Conservation (phyloP, 139 green algal species). For the Chlorella sp. region DNA sequence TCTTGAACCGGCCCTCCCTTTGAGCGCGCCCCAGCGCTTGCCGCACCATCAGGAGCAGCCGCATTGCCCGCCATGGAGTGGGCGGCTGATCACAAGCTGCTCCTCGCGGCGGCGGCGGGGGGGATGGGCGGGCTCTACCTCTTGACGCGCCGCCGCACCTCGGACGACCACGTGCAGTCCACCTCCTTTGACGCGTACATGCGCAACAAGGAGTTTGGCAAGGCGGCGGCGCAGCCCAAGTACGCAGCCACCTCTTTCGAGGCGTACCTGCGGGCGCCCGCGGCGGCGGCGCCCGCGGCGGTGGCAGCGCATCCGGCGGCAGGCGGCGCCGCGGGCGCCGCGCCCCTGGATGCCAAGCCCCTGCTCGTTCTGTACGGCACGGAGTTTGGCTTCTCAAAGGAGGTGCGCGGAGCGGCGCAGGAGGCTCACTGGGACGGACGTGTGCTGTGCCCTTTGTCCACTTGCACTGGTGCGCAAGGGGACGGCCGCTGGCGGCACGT, state of each 20-base stretch:
- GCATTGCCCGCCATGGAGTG: not conserved
- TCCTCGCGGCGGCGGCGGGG: not conserved
- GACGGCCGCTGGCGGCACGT: too few species aligned
- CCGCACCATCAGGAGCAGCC: not conserved
- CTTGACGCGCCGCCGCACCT: not conserved
- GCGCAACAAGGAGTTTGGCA: not conserved
- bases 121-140: not conserved
- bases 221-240: not conserved
- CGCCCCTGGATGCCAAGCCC: slow-evolving; percentile 37
- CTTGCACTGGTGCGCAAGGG: too few species aligned
- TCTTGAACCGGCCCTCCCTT: not conserved
- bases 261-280: slow-evolving; percentile 8
- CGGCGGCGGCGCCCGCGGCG: not conserved
- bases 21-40: not conserved
- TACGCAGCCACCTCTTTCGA: slow-evolving; percentile 21
- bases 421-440: too few species aligned
- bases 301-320: not conserved
- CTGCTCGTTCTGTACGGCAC: slow-evolving; percentile 85
- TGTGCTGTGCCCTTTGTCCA: too few species aligned
- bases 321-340: not conserved
- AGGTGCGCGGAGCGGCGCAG: too few species aligned
- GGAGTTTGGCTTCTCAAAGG: slow-evolving; percentile 87
- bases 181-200: slow-evolving; percentile 46
- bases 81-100: not conserved
- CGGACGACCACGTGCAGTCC: not conserved